Evolutionary conservation across 1,139 yeast genomes (phyloP).

Genomic region (Debaryomycetaceae sp.): DNA sequence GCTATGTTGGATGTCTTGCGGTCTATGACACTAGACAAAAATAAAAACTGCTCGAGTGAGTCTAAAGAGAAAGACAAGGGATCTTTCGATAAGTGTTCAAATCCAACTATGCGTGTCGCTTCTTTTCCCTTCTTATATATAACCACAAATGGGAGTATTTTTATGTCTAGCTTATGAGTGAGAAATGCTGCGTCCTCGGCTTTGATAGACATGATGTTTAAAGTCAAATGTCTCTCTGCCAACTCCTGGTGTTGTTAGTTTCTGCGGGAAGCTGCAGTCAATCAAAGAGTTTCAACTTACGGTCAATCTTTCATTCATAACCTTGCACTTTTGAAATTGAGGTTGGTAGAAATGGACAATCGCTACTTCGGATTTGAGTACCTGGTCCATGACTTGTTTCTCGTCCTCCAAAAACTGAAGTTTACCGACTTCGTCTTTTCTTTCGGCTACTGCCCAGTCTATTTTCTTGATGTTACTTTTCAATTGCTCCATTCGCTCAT

Average conservation of each 20-base stretch:
- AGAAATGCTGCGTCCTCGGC: constrained; percentile 72
- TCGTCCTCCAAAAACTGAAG: constrained; percentile 45
- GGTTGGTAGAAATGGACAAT: constrained; percentile 68
- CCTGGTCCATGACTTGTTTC: constrained; percentile 51
- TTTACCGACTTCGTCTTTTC: constrained; percentile 38
- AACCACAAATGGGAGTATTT: constrained; percentile 69
- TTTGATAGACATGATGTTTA: constrained; percentile 54
- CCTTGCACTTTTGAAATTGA: constrained; percentile 54
- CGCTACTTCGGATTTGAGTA: constrained; percentile 39
- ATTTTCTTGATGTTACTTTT: constrained; percentile 40
- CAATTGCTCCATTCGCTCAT: constrained; percentile 48
- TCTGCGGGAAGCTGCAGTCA: not conserved
- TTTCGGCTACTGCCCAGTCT: constrained; percentile 26
- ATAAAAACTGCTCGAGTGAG: constrained; percentile 45
- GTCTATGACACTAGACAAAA: constrained; percentile 24
- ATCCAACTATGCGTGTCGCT: constrained; percentile 59
- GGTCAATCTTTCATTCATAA: constrained; percentile 50
- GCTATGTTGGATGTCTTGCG: constrained; percentile 31
- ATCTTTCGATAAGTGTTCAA: constrained; percentile 51
- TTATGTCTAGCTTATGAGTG: constrained; percentile 56
- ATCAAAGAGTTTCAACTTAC: constrained; percentile 6
- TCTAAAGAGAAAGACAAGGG: constrained; percentile 29
- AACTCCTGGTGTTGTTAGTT: constrained; percentile 19
- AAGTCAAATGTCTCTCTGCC: constrained; percentile 56
- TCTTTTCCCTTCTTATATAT: constrained; percentile 63